Evolutionary conservation across 495 filamentous ascomycete species (phyloP).

Genomic region (Podospora anserina): DNA sequence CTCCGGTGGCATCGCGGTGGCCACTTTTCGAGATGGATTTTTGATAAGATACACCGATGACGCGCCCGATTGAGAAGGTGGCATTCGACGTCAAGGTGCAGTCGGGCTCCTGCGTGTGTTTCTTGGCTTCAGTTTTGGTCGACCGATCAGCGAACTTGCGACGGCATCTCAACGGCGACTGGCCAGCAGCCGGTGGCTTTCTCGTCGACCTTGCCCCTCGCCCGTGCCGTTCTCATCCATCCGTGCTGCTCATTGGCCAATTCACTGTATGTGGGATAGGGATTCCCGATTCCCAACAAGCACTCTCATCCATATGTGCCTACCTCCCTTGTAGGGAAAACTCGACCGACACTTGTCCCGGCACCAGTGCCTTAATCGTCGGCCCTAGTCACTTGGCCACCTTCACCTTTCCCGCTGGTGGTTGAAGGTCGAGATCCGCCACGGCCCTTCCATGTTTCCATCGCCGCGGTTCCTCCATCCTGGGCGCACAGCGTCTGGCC

Average conservation of each 20-base stretch:
- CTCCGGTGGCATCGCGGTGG: not conserved
- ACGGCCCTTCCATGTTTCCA: not conserved
- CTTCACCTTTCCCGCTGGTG: not conserved
- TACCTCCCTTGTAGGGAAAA: conserved; percentile 4
- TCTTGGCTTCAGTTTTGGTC: not conserved
- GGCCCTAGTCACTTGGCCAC: not conserved
- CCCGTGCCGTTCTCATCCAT: too few species aligned
- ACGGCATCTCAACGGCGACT: not conserved
- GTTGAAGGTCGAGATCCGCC: not conserved
- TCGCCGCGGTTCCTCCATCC: not conserved
- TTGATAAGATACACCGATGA: not conserved
- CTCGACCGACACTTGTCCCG: not conserved
- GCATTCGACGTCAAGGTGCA: not conserved
- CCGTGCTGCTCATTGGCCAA: conserved; percentile 5
- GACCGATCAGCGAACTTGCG: not conserved
- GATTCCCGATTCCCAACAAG: not conserved
- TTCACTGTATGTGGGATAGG: not conserved
- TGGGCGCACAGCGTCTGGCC: conserved; percentile 8
- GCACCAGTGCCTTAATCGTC: not conserved
- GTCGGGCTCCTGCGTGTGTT: not conserved
- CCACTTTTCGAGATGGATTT: not conserved
- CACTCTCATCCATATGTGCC: not conserved
- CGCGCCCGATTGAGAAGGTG: not conserved
- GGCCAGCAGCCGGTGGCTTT: not conserved
- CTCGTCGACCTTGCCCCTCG: not conserved